A percentile compares a stretch with the other conserved stretches of the same genome.
phyloP scores from a whole-genome alignment of 208 protist genomes.

The Crithidia bombi region DNA sequence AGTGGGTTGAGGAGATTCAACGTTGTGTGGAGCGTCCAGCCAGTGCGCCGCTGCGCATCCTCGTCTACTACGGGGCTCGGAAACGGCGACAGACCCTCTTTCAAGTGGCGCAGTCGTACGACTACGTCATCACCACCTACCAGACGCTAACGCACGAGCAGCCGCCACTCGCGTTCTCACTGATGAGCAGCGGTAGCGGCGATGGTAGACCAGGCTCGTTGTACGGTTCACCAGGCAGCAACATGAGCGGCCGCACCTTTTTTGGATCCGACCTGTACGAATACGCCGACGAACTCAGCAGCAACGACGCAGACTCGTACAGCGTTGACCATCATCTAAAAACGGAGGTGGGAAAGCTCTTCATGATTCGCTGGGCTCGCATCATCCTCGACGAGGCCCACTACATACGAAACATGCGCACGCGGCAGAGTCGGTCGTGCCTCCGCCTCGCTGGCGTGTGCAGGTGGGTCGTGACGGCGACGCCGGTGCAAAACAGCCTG shows the following conservation, averaged over 20 bases:
- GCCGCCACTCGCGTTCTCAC: slow-evolving; percentile 4
- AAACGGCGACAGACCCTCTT: slow-evolving; percentile 49
- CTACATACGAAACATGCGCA: slow-evolving; percentile 76
- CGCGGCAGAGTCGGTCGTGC: slow-evolving; percentile 48
- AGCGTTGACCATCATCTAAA: slow-evolving; percentile 23
- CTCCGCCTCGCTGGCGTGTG: slow-evolving; percentile 49
- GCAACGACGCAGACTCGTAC: slow-evolving; percentile 4
- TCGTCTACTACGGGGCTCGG: slow-evolving; percentile 74
- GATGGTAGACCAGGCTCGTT: not conserved
- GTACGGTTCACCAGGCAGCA: no score
- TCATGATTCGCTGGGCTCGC: slow-evolving; percentile 82
- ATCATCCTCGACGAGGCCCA: slow-evolving; percentile 94
- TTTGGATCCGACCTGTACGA: slow-evolving; percentile 2
- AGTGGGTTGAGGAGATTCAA: slow-evolving; percentile 76
- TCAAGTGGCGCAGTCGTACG: slow-evolving; percentile 68
- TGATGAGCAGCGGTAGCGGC: not conserved
- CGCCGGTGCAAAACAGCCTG: slow-evolving; percentile 69
- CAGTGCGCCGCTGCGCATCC: slow-evolving; percentile 47
- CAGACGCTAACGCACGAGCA: slow-evolving; percentile 58
- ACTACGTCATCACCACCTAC: slow-evolving; percentile 86
- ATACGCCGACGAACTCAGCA: not conserved
- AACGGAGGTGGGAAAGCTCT: slow-evolving; percentile 58
- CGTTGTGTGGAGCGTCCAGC: slow-evolving; percentile 37
- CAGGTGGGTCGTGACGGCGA: slow-evolving; percentile 69
- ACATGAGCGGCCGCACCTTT: not conserved